These are phyloP conservation scores for Ustilago bromivora DNA, from an alignment of 1,284 basidiomycete species.

Conservation along the genomic window DNA sequence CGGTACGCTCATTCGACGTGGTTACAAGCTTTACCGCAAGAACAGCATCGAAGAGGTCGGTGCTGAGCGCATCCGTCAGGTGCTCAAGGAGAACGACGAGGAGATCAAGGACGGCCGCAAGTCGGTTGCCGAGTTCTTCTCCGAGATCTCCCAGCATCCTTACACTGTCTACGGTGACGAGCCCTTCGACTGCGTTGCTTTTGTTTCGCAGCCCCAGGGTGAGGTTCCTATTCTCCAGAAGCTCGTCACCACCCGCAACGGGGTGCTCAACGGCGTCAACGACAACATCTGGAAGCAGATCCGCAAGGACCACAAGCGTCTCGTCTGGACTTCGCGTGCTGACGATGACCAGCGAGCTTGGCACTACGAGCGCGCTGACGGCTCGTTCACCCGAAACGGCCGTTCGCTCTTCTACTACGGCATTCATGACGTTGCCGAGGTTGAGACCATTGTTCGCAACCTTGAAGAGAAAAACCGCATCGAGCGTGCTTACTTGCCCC, in stretches of 20 bases:
- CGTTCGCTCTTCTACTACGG: slow-evolving; percentile 97
- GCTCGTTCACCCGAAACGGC: slow-evolving; percentile 94
- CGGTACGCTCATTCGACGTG: slow-evolving; percentile 95
- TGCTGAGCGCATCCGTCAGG: slow-evolving; percentile 80
- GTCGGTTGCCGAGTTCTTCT: slow-evolving; percentile 89
- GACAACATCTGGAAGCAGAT: slow-evolving; percentile 98
- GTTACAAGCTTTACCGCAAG: slow-evolving; percentile 97
- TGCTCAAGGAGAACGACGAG: slow-evolving; percentile 86
- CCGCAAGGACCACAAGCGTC: slow-evolving; percentile 90
- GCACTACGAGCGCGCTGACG: slow-evolving; percentile 99
- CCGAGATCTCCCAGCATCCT: slow-evolving; percentile 76
- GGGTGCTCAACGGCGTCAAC: slow-evolving; percentile 90
- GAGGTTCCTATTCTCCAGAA: slow-evolving; percentile 93
- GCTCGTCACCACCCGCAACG: slow-evolving; percentile 86
- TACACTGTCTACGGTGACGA: slow-evolving; percentile 98
- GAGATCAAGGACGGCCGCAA: slow-evolving; percentile 86
- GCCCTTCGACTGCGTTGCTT: slow-evolving; percentile 92
- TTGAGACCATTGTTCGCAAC: slow-evolving; percentile 79
- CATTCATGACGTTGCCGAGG: slow-evolving; percentile 88
- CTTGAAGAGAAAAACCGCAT: slow-evolving; percentile 89
- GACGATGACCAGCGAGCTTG: slow-evolving; percentile 96
- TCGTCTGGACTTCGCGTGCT: slow-evolving; percentile 96
- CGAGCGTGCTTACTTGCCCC: slow-evolving; percentile 87
- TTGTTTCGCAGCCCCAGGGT: slow-evolving; percentile 90
- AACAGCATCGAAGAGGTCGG: slow-evolving; percentile 84